Evolutionary conservation across 495 filamentous ascomycete species (phyloP).

Genomic region (Pyrenula aspistea): DNA sequence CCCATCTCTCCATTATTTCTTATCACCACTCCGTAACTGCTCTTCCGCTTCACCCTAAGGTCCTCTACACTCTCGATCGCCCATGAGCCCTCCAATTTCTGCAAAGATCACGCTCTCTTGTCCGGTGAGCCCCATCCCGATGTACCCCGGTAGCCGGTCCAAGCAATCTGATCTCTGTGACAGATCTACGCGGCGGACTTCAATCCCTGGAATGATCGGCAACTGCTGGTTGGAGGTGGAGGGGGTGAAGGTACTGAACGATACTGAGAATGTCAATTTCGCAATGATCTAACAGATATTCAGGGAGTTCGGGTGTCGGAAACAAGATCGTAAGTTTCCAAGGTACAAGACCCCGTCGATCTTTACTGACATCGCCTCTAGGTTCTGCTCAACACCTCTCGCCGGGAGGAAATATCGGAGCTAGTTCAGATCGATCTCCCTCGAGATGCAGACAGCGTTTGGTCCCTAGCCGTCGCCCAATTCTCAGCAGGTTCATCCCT

Average conservation of each 20-base stretch:
- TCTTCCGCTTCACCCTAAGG: too few relatives aligned
- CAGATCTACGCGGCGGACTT: constrained; percentile 85
- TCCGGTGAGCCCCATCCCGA: too few relatives aligned
- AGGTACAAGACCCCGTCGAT: too few relatives aligned
- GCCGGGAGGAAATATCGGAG: constrained; percentile 49
- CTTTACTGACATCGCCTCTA: constrained; percentile 13
- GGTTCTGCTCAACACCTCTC: constrained; percentile 57
- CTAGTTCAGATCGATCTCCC: constrained; percentile 69
- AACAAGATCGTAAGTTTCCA: constrained; percentile 89
- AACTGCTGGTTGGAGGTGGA: constrained; percentile 78
- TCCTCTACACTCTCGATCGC: too few relatives aligned
- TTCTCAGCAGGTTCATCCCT: constrained; percentile 41
- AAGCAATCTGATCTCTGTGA: too few relatives aligned
- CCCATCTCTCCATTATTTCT: too few relatives aligned
- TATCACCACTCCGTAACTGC: too few relatives aligned
- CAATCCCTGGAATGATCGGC: constrained; percentile 62
- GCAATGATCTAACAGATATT: too few relatives aligned
- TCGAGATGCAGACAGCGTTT: constrained; percentile 84
- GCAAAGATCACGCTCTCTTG: too few relatives aligned
- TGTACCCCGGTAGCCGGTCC: too few relatives aligned
- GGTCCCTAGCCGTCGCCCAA: constrained; percentile 58
- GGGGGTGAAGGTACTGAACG: constrained; percentile 72
- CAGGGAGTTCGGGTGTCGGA: constrained; percentile 68
- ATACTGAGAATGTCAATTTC: too few relatives aligned
- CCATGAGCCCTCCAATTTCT: too few relatives aligned